A percentile compares a stretch with the other conserved stretches of the same genome.
Conservation (phyloP, 805 yeast species). For the Lachancea dasiensis region DNA sequence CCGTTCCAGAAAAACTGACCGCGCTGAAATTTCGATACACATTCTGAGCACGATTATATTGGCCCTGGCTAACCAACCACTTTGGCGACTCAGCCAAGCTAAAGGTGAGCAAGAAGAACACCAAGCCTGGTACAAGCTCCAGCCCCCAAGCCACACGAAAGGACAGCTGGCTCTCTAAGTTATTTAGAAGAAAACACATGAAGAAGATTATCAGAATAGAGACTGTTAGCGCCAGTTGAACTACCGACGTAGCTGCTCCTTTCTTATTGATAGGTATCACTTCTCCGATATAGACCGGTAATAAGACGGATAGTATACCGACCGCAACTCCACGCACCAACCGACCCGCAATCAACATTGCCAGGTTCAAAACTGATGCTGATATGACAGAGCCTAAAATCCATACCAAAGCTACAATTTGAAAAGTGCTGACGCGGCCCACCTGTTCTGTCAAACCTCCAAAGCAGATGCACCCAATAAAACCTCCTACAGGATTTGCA, state of each 20-base stretch:
- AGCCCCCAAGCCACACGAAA: constrained; percentile 64
- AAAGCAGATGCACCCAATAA: constrained; percentile 55
- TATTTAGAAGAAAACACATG: constrained; percentile 41
- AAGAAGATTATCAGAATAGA: constrained; percentile 55
- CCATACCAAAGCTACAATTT: constrained; percentile 51
- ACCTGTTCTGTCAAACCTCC: constrained; percentile 43
- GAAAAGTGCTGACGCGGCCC: constrained; percentile 55
- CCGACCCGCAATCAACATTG: constrained; percentile 45
- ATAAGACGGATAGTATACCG: constrained; percentile 50
- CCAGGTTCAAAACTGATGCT: constrained; percentile 31
- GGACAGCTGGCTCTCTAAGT: constrained; percentile 40
- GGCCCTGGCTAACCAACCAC: constrained; percentile 40
- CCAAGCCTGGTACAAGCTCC: constrained; percentile 46
- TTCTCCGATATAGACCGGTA: constrained; percentile 52
- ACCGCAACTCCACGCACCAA: constrained; percentile 47
- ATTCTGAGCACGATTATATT: constrained; percentile 36
- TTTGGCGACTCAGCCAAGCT: constrained; percentile 55
- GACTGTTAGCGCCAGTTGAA: constrained; percentile 53
- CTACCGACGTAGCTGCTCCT: constrained; percentile 47
- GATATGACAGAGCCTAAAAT: constrained; percentile 44
- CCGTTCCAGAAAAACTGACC: not conserved
- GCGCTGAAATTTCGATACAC: constrained; percentile 11
- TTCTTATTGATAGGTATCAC: constrained; percentile 41
- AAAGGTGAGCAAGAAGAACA: constrained; percentile 36
- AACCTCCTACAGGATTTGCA: constrained; percentile 66